Evolutionary conservation across 257 asterid species (phyloP), one percentile per base, ranked within the genome.

Genomic region (Solanum arcanum): DNA sequence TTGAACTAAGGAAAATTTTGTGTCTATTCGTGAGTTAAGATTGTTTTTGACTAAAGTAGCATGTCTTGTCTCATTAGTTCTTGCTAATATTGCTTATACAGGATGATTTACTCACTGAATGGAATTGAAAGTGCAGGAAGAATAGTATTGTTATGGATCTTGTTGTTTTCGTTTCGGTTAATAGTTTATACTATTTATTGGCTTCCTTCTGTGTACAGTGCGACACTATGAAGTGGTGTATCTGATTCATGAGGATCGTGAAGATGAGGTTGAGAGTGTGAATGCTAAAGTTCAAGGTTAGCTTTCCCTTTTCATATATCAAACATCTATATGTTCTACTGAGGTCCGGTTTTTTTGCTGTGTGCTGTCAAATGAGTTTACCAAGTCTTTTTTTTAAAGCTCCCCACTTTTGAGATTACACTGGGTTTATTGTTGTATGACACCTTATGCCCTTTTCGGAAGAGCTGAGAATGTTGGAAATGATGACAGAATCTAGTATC

Each of bases 171-270:
- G 3, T 78, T 46, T 29, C 66, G 31, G 10, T 25, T 78, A 14
- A 9, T 46, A 9, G 18, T 37, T 86, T 83, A 15, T 29, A 15
- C 27, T 90, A 83, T 87, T 68, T 86, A 47, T 60, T 56, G 29
- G 20, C 39, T 74, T 62, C 84, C 52, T 42, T 23, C 59, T 69
- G 76, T 89, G 74, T 46, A 35, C 96, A 97, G 99, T 92, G 98
- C 90, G 98, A 75, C 99, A 97, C 91, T 95, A 97, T 90, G 98
- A 97, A 91, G 97, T 97, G 81, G 99, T 97, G 41, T 97, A 94
- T 91, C 90, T 97, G 84, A 94, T 97, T 86, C 99, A 95, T 64
- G 99, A 97, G 93, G 91, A 97, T 84, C 90, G 87, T 91, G 90
- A 89, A 88, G 96, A 94, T 5, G 94, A 97, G 86, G 98, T 95